Evolutionary conservation across 2,329 filamentous ascomycete species (phyloP).

Genomic region (Chrysoporthe deuterocubensis): DNA sequence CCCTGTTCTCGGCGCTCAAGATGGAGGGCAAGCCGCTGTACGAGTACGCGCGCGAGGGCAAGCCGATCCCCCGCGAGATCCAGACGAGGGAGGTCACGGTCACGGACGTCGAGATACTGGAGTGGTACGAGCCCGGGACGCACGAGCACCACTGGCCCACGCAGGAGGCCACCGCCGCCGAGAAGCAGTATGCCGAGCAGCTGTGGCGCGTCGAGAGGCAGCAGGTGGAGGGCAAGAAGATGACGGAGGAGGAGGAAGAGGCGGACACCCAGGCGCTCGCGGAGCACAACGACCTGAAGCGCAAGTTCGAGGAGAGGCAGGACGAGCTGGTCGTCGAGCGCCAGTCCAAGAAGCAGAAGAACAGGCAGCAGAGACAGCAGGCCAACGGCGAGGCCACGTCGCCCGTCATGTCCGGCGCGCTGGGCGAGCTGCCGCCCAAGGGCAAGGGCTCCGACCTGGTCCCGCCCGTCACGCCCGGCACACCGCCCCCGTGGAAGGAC

Average conservation of each 20-base stretch:
- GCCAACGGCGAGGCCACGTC: slow-evolving; percentile 33
- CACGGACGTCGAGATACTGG: slow-evolving; percentile 74
- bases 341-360: slow-evolving; percentile 42
- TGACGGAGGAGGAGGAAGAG: slow-evolving; percentile 59
- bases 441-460: slow-evolving; percentile 59
- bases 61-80: slow-evolving; percentile 83
- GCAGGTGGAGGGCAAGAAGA: slow-evolving; percentile 53
- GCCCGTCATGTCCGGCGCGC: slow-evolving; percentile 61
- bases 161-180: slow-evolving; percentile 74
- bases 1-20: slow-evolving; percentile 89
- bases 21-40: slow-evolving; percentile 94
- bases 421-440: slow-evolving; percentile 51
- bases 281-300: slow-evolving; percentile 61
- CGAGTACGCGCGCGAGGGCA: slow-evolving; percentile 91
- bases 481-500: slow-evolving; percentile 61
- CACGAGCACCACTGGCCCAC: slow-evolving; percentile 81
- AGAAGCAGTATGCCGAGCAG: slow-evolving; percentile 77
- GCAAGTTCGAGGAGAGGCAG: slow-evolving; percentile 60
- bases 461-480: slow-evolving; percentile 50
- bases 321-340: slow-evolving; percentile 60
- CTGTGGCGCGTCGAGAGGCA: slow-evolving; percentile 66
- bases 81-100: slow-evolving; percentile 80
- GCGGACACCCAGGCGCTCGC: slow-evolving; percentile 59
- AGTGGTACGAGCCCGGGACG: slow-evolving; percentile 82
- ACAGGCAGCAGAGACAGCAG: slow-evolving; percentile 39